Evolutionary conservation across 352 stramenopile species (phyloP).

Genomic region (Globisporangium barbulae): DNA sequence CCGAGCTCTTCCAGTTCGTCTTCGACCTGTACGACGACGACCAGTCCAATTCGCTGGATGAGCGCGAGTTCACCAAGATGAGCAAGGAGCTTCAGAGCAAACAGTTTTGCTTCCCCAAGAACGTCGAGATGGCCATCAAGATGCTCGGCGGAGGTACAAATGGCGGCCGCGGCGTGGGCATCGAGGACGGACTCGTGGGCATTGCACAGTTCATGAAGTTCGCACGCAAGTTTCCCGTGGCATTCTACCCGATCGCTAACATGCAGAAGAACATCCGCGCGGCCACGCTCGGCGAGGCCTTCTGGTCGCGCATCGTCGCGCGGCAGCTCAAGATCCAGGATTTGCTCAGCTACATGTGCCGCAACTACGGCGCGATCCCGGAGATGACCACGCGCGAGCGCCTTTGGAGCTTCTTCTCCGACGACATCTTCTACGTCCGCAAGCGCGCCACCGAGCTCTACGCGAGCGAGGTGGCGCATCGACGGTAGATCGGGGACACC

Average conservation of each 20-base stretch:
- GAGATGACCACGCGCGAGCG: conserved; percentile 34
- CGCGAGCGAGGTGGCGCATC: conserved; percentile 34
- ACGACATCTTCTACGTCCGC: conserved; percentile 38
- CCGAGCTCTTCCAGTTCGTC: conserved; percentile 64
- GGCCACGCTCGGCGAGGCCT: conserved; percentile 35
- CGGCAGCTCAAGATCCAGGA: conserved; percentile 53
- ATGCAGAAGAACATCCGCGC: conserved; percentile 53
- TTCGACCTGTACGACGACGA: conserved; percentile 74
- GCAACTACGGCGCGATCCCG: conserved; percentile 42
- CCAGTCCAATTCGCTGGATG: conserved; percentile 50
- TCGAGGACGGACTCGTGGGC: conserved; percentile 42
- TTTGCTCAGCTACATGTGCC: conserved; percentile 57
- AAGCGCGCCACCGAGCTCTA: conserved; percentile 52
- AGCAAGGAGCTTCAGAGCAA: conserved; percentile 62
- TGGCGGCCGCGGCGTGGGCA: conserved; percentile 14
- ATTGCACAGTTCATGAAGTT: conserved; percentile 53
- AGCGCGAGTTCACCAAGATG: conserved; percentile 60
- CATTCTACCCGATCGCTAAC: conserved; percentile 55
- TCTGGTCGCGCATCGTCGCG: conserved; percentile 38
- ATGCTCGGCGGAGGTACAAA: conserved; percentile 44
- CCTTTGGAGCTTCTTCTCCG: conserved; percentile 46
- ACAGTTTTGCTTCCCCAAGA: conserved; percentile 64
- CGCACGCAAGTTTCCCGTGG: conserved; percentile 42
- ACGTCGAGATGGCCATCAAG: conserved; percentile 51
- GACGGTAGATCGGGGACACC: conserved; percentile 19